Base-by-base conservation (phyloP, 106 monocot species). In the Hemerocallis citrina region DNA sequence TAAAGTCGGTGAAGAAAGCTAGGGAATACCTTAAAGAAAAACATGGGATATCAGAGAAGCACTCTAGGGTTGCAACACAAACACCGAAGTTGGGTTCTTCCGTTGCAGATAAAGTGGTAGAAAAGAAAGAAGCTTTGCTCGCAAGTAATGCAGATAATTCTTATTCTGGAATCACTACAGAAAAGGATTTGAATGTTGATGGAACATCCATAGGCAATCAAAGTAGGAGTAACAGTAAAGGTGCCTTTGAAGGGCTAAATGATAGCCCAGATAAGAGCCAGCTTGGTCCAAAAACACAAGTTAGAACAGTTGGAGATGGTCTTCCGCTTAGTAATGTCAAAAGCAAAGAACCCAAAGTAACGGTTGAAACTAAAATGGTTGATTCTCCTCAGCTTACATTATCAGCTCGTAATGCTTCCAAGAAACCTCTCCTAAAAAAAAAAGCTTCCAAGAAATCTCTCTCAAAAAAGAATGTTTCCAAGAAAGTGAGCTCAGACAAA, bases 1-100 rank as follows among this genome's bases (percentile, higher is more conserved):
- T 91, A 68, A 74, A 32, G 34, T 91, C 85, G 35, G 71, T 83
- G 25, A 74, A 69, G 57, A 74, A 91, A 69, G 91, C 85, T 31
- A 82, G 71, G 37, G 76, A 86, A 32, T 91, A 72, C 55, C 82
- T 91, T 55, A 52, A 33, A 52, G n/a, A 34, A 65, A 85, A 66
- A 52, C n/a, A 41, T 39, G 42, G 37, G 37, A 30, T 42, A 34
- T 52, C 27, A 23, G 57, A 36, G 12, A 31, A 69, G 58, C 2
- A 11, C 16, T 16, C 54, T 11, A 61, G 60, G 61, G 62, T 61
- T 11, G 61, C 16, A 43, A 15, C 10, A 12, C 33, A 27, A 11
- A 19, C 49, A 49, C 11, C 21, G 12, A 38, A 2, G 52, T 31
- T 56, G 2, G n/a, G 28, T 44, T 34, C 32, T 72, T 27, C 29